Percentiles rank a stretch among this genome's conserved stretches.
These are phyloP conservation scores for Chrysoporthe deuterocubensis DNA, from an alignment of 2,329 filamentous ascomycete species.

Conservation along the genomic window DNA sequence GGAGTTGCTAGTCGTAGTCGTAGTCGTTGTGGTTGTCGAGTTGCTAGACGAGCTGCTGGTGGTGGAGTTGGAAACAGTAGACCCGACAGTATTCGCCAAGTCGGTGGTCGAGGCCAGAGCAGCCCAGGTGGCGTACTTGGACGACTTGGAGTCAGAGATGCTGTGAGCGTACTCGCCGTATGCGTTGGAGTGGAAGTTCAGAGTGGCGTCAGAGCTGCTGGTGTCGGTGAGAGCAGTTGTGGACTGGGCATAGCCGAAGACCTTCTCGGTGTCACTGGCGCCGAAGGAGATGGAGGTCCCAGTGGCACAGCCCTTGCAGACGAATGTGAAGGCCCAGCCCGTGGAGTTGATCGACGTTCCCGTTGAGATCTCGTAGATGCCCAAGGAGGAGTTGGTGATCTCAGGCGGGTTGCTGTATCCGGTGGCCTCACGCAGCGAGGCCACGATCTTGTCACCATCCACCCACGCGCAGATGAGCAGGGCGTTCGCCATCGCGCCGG, in stretches of 20 bases:
- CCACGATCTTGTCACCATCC: conserved; percentile 43
- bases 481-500: conserved; percentile 47
- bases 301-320: conserved; percentile 47
- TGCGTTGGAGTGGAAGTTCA: conserved; percentile 41
- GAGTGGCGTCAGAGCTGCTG: conserved; percentile 19
- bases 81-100: background rate
- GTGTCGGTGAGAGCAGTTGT: conserved; percentile 41
- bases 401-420: conserved; percentile 47
- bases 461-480: conserved; percentile 51
- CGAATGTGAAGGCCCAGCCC: conserved; percentile 53
- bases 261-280: conserved; percentile 30
- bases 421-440: conserved; percentile 31
- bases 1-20: conserved; percentile 37
- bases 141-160: conserved; percentile 40
- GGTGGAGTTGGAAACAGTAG: background rate
- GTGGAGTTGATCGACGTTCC: conserved; percentile 53
- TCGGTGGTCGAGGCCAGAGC: conserved; percentile 32
- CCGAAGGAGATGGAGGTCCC: conserved; percentile 36
- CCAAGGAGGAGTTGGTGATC: conserved; percentile 40
- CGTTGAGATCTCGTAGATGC: conserved; percentile 46
- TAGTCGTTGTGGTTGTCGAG: conserved; percentile 31
- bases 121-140: conserved; percentile 36
- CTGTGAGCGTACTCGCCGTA: conserved; percentile 44
- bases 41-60: conserved; percentile 5
- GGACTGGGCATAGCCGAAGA: conserved; percentile 47